phyloP scores from a whole-genome alignment of 2,329 filamentous ascomycete species.

The Saccharata proteae region DNA sequence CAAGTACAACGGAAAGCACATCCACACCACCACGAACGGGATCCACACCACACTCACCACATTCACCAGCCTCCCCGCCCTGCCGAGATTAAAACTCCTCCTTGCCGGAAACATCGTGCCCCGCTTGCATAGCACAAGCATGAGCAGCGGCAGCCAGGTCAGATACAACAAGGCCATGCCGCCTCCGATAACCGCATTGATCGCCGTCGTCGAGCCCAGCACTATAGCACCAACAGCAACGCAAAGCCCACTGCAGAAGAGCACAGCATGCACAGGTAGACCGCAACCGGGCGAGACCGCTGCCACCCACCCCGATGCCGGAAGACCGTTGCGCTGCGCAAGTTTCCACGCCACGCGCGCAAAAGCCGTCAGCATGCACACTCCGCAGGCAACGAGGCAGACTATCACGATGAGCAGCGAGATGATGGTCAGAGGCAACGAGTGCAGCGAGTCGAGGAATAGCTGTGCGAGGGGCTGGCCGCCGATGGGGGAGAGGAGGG shows the following conservation, averaged over 20 bases:
- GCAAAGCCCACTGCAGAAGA: conserved; percentile 19
- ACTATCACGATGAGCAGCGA: conserved; percentile 15
- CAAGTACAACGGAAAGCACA: no score
- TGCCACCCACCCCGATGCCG: conserved; percentile 27
- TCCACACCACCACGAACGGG: no score
- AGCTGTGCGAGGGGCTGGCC: conserved; percentile 35
- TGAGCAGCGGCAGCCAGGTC: no score
- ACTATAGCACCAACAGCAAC: conserved; percentile 25
- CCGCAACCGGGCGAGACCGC: conserved; percentile 19
- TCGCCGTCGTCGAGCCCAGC: conserved; percentile 30
- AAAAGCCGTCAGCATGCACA: conserved; percentile 23
- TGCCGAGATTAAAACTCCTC: no score
- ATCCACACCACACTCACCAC: no score
- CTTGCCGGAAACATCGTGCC: no score
- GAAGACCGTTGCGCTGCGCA: conserved; percentile 24
- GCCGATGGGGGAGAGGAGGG: conserved; percentile 27
- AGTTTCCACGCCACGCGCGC: conserved; percentile 30
- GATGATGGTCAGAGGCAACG: conserved; percentile 16
- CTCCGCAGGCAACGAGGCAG: conserved; percentile 19
- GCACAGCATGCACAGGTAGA: conserved; percentile 23
- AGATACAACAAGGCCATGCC: no score
- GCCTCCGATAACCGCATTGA: conserved; percentile 33
- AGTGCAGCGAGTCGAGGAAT: conserved; percentile 20
- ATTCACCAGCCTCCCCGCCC: no score
- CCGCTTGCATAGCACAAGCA: no score